A percentile compares a stretch with the other conserved stretches of the same genome.
These are phyloP conservation scores for Salix viminalis DNA, from an alignment of 345 rosid genomes.

Conservation along the genomic window DNA sequence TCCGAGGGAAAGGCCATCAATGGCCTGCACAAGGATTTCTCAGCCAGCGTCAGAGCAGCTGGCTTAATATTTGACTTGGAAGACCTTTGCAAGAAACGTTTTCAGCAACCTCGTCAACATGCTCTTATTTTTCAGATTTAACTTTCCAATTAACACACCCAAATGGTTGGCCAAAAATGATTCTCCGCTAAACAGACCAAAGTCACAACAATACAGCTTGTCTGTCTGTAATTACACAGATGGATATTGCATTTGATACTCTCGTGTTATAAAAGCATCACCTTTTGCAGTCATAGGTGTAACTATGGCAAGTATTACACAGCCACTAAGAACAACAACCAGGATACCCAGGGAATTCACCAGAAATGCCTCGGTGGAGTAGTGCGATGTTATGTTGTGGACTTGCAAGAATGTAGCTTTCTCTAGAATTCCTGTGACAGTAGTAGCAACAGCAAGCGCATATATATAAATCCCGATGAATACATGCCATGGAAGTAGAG, in stretches of 20 bases:
- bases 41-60: no score
- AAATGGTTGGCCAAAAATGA: no score
- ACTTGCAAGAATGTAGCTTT: slow-evolving; percentile 78
- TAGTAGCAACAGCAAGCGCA: slow-evolving; percentile 62
- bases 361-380: slow-evolving; percentile 71
- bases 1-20: no score
- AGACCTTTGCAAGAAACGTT: no score
- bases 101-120: no score
- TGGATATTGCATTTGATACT: not conserved
- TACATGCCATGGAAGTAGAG: slow-evolving; percentile 82
- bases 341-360: slow-evolving; percentile 68
- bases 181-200: no score
- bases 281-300: slow-evolving; percentile 45
- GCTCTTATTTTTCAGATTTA: no score
- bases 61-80: no score
- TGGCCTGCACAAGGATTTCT: no score
- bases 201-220: not conserved
- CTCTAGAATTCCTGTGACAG: slow-evolving; percentile 73
- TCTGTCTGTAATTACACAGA: not conserved
- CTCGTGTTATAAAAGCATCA: slow-evolving; percentile 16
- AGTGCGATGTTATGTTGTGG: slow-evolving; percentile 54
- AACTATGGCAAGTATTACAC: slow-evolving; percentile 57
- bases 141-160: no score
- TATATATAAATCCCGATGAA: slow-evolving; percentile 78
- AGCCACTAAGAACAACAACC: slow-evolving; percentile 66